Base-by-base conservation (phyloP, 345 rosid genomes). In the Aquilaria malaccensis region DNA sequence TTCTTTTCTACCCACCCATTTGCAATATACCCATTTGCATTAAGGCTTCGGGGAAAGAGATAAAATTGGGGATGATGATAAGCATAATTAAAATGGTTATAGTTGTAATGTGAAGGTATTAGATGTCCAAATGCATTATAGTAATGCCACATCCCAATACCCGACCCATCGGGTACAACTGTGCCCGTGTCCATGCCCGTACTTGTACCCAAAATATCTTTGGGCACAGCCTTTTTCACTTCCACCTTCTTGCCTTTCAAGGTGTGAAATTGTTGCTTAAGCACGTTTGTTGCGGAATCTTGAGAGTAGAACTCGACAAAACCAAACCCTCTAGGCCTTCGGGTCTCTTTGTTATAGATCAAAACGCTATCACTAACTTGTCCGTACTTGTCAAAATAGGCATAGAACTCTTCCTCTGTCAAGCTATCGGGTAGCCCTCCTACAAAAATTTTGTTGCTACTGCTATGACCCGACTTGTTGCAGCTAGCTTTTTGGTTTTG, bases 221-320 rank as follows among this genome's bases (percentile, higher is more conserved):
- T 63, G 30, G 76, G 69, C 6, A 30, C n/a, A 2, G 73, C 76
- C 46, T 48, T 57, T 45, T 76, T 76, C 2, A 76, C 76, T 10
- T 76, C 76, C 55, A 71, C 79, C 15, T 0, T 52, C 57, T 62
- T 69, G 3, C 53, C n/a, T 1, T 72, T 63, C 59, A 72, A 37
- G 7, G 15, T 7, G 15, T 72, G 60, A 4, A 45, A 72, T 0
- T 3, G 51, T 0, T 59, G 30, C 37, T 64, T 9, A 51, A 68
- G 33, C 32, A 52, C 73, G 1, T 13, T 29, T 12, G 60, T 37
- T 2, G 22, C 66, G 6, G 52, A 61, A 10, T 60, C 70, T 33
- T 73, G 46, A 0, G 64, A 55, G 32, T 64, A 67, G 52, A 68
- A 73, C 3, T 69, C 68, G 4, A 73, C 30, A 14, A 68, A 73